These are phyloP conservation scores for Ustilago xerochloae DNA, from an alignment of 1,284 basidiomycete genomes.

Conservation along the genomic window DNA sequence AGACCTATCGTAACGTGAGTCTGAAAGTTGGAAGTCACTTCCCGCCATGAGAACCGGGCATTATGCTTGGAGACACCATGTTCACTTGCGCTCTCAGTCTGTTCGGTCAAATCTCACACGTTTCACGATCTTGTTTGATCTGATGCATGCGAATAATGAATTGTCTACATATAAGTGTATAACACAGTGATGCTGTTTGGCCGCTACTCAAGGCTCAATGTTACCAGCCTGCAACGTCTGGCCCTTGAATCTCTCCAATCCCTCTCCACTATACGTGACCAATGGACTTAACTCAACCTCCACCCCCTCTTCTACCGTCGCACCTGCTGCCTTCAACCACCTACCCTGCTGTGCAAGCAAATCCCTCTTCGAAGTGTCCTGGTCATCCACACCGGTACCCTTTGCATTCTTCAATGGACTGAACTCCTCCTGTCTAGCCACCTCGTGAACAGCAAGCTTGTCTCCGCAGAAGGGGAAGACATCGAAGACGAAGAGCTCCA, in stretches of 20 bases:
- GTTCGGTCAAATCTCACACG: not conserved
- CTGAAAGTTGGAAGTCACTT: not conserved
- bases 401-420: conserved; percentile 97
- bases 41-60: too few species aligned
- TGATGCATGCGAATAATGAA: not conserved
- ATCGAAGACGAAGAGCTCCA: conserved; percentile 98
- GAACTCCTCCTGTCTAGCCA: conserved; percentile 89
- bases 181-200: not conserved
- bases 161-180: not conserved
- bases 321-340: conserved; percentile 85
- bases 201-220: conserved; percentile 39
- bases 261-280: conserved; percentile 91
- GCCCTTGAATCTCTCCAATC: conserved; percentile 82
- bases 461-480: conserved; percentile 89
- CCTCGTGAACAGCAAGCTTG: conserved; percentile 85
- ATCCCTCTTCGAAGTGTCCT: conserved; percentile 88
- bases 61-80: too few species aligned
- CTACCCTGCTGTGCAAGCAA: conserved; percentile 87
- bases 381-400: conserved; percentile 90
- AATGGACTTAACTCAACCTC: conserved; percentile 92
- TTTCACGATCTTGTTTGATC: not conserved
- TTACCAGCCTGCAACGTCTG: conserved; percentile 74
- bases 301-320: conserved; percentile 75
- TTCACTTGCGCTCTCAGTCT: not conserved
- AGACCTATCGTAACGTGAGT: not conserved